Percentiles rank a stretch among this genome's conserved stretches.
phyloP scores from a whole-genome alignment of 2,329 filamentous ascomycete genomes.

The Talaromyces sp. region DNA sequence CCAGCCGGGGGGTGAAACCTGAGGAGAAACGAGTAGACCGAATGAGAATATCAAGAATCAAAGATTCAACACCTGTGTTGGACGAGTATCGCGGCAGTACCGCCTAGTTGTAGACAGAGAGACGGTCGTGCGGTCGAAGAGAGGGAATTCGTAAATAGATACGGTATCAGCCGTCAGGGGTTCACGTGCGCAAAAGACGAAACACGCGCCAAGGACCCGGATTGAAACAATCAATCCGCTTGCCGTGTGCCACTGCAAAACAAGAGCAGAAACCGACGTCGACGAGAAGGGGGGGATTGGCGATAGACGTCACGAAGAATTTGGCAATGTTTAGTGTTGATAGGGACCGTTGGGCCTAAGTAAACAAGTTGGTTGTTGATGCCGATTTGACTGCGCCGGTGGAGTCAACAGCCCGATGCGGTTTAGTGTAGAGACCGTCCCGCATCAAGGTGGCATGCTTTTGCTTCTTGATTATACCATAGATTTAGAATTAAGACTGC shows the following conservation, averaged over 20 bases:
- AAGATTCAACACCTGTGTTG: background rate
- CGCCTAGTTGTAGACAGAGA: background rate
- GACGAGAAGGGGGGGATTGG: background rate
- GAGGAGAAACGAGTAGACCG: constrained; percentile 5
- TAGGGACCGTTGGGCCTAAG: background rate
- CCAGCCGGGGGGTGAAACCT: constrained; percentile 13
- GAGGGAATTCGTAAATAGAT: constrained; percentile 10
- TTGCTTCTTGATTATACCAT: background rate
- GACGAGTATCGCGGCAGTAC: background rate
- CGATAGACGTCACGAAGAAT: constrained; percentile 17
- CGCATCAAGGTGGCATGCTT: constrained; percentile 12
- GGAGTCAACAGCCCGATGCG: constrained; percentile 3
- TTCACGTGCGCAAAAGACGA: constrained; percentile 19
- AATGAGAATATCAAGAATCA: background rate
- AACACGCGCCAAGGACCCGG: constrained; percentile 12
- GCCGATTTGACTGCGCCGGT: constrained; percentile 8
- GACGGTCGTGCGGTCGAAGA: background rate
- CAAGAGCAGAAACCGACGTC: background rate
- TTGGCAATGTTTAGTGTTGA: background rate
- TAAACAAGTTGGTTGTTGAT: constrained; percentile 18
- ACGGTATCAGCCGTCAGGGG: constrained; percentile 16
- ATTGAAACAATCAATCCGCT: constrained; percentile 1
- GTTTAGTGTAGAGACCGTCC: constrained; percentile 15
- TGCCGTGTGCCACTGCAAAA: background rate
- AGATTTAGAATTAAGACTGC: background rate